phyloP scores from a whole-genome alignment of 495 filamentous ascomycete species.

The Amniculicola lignicola region DNA sequence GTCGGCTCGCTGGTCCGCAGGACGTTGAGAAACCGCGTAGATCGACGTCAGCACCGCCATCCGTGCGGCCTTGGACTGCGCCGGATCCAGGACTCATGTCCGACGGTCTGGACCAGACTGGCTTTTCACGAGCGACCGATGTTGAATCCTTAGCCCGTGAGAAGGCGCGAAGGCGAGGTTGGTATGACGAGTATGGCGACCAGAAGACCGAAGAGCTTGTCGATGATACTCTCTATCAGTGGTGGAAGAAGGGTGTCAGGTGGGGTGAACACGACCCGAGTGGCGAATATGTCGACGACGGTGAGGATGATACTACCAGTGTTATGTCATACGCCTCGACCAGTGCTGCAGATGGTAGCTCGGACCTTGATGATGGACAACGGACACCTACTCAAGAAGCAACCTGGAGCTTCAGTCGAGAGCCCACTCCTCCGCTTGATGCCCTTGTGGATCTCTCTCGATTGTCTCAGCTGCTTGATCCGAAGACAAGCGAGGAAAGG shows the following conservation, averaged over 20 bases:
- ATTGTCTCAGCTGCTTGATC: slow-evolving; percentile 80
- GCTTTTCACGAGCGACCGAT: no score
- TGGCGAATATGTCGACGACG: slow-evolving; percentile 60
- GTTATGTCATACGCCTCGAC: slow-evolving; percentile 63
- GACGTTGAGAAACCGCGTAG: slow-evolving; percentile 38
- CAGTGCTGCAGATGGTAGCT: slow-evolving; percentile 44
- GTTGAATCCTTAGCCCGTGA: slow-evolving; percentile 71
- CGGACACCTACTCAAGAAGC: slow-evolving; percentile 79
- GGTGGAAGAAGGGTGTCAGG: slow-evolving; percentile 76
- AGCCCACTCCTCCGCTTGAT: slow-evolving; percentile 57
- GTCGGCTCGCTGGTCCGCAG: slow-evolving; percentile 48
- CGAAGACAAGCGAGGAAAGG: slow-evolving; percentile 69
- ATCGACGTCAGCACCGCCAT: no score
- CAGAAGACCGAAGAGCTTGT: slow-evolving; percentile 60
- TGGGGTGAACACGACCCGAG: slow-evolving; percentile 79
- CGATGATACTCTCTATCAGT: slow-evolving; percentile 68
- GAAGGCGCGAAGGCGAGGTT: slow-evolving; percentile 37
- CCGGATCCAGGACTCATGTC: slow-evolving; percentile 29
- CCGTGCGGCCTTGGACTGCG: not conserved
- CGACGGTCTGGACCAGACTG: no score
- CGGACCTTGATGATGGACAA: slow-evolving; percentile 55
- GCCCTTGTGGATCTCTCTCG: slow-evolving; percentile 59
- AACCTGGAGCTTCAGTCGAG: slow-evolving; percentile 41
- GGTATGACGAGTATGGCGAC: slow-evolving; percentile 20
- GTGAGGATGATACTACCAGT: slow-evolving; percentile 74